Evolutionary conservation across 805 yeast genomes (phyloP).

Genomic region (Cyberlindnera mrakii): DNA sequence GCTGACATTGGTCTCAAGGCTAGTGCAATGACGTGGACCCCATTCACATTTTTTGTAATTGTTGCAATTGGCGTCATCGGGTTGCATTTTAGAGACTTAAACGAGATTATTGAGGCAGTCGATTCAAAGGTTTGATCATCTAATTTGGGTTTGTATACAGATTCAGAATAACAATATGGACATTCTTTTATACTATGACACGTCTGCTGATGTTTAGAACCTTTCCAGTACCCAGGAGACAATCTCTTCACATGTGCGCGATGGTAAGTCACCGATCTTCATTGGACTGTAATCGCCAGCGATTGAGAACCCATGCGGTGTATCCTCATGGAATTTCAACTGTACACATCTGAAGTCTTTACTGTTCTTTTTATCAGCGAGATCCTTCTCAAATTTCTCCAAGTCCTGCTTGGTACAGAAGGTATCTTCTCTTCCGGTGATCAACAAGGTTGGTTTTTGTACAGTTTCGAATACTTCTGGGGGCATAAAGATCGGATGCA

Average conservation of each 20-base stretch:
- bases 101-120: conserved; percentile 16
- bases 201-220: conserved; percentile 3
- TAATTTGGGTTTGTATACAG: neutral
- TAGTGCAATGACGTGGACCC: conserved; percentile 54
- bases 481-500: conserved; percentile 22
- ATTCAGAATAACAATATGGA: neutral
- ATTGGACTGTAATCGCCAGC: conserved; percentile 32
- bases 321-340: conserved; percentile 16
- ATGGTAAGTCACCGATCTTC: conserved; percentile 27
- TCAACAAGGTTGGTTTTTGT: conserved; percentile 11
- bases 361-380: conserved; percentile 7
- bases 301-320: conserved; percentile 38
- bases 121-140: conserved; percentile 13
- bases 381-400: conserved; percentile 6
- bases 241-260: conserved; percentile 13
- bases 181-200: neutral
- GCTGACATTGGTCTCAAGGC: conserved; percentile 46
- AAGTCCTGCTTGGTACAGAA: conserved; percentile 13
- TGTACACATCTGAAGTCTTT: conserved; percentile 11
- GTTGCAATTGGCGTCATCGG: conserved; percentile 33
- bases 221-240: conserved; percentile 18
- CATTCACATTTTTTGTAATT: conserved; percentile 42
- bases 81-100: conserved; percentile 30
- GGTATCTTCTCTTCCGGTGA: conserved; percentile 16
- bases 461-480: conserved; percentile 8